Evolutionary conservation across 306 rosid genomes (phyloP), one percentile per base, ranked within the genome.

Genomic region (Citrullus amarus): DNA sequence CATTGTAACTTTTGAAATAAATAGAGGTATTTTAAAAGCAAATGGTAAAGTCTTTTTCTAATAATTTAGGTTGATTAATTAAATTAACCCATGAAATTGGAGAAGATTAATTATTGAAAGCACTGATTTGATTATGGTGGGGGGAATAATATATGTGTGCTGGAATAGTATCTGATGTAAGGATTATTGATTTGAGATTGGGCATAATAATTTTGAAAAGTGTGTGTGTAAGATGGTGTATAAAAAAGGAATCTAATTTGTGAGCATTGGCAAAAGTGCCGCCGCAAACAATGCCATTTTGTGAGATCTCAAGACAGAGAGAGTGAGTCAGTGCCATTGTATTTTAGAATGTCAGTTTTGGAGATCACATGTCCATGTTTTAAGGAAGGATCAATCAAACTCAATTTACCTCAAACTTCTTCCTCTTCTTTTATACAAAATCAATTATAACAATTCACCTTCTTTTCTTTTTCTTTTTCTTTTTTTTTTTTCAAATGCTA

Each of bases 291-390:
- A 68, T 78, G 86, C 86, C 76, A 79, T 77, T 62, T 53, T 74
- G 80, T 79, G 75, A 69, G 88, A 82, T 81, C 83, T 78, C 80
- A 66, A 55, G 18, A 18, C 71, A 28, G n/a, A 56, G 22, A 43
- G 28, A 48, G 25, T 56, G n/a, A 80, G 65, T 59, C 60, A 74
- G 18, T 44, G 59, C 79, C 68, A 39, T 60, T 59, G 83, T 82
- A 61, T 81, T 79, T 84, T 85, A 85, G 82, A 82, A 86, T 82
- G 84, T 60, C 34, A 80, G 83, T 78, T 82, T 80, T 65, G 80
- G 61, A 77, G 86, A 79, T 89, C 96, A 86, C 90, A 85, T 88
- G 96, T 80, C 83, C 88, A 81, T 84, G 91, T 89, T 87, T 88
- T 81, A 84, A 83, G 93, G 90, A 87, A 22, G 81, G 12, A 61